phyloP scores from a whole-genome alignment of 768 basidiomycete species.

The Leucosporidium yakuticum region DNA sequence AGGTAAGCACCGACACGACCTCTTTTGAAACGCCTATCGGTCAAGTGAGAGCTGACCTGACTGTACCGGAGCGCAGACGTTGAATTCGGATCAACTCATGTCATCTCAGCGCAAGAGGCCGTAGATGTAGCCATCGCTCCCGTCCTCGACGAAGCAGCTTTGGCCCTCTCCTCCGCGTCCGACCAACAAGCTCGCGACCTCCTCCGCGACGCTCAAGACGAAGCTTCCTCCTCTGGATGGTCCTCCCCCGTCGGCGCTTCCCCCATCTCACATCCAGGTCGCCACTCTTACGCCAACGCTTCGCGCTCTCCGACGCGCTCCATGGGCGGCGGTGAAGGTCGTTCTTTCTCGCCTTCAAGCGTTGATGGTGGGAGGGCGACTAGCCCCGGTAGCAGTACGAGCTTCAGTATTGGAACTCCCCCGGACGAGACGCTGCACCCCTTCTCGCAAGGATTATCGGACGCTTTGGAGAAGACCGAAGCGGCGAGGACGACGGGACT shows the following conservation, averaged over 20 bases:
- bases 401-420: slow-evolving; percentile 16
- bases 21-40: neutral
- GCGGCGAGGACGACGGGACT: neutral
- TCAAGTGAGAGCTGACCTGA: neutral
- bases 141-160: slow-evolving; percentile 29
- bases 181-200: neutral
- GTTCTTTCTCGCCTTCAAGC: slow-evolving; percentile 26
- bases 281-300: slow-evolving; percentile 11
- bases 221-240: slow-evolving; percentile 26
- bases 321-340: neutral
- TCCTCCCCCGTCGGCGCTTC: slow-evolving; percentile 9
- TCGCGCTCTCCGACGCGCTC: slow-evolving; percentile 21
- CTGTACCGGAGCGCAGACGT: slow-evolving; percentile 13
- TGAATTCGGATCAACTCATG: slow-evolving; percentile 31
- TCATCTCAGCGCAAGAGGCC: slow-evolving; percentile 27
- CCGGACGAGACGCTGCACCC: slow-evolving; percentile 1
- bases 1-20: slow-evolving; percentile 19
- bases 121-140: slow-evolving; percentile 34
- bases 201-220: slow-evolving; percentile 3
- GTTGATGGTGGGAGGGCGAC: slow-evolving; percentile 9
- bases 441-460: neutral
- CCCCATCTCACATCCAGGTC: neutral
- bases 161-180: slow-evolving; percentile 29
- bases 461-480: neutral
- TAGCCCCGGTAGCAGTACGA: slow-evolving; percentile 10